phyloP scores from a whole-genome alignment of 305 asterid genomes.

The Lippia alba region DNA sequence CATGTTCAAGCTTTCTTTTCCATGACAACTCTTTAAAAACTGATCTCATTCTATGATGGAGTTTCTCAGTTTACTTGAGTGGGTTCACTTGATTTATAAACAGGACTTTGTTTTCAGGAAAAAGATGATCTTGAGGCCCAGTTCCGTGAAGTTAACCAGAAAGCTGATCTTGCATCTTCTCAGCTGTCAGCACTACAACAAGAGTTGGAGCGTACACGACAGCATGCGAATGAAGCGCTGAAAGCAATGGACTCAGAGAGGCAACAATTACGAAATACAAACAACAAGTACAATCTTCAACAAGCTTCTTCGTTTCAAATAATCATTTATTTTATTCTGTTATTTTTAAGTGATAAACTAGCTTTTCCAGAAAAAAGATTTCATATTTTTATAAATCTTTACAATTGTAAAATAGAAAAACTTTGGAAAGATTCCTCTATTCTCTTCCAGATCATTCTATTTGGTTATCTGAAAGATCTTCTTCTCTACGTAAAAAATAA shows the following conservation, averaged over 20 bases:
- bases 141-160: conserved; percentile 79
- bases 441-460: conserved; percentile 10
- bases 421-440: conserved; percentile 4
- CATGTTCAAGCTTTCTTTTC: conserved; percentile 14
- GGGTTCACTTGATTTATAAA: conserved; percentile 37
- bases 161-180: conserved; percentile 78
- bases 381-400: conserved; percentile 20
- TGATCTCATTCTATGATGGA: conserved; percentile 11
- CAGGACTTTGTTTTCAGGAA: conserved; percentile 65
- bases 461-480: no score
- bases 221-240: conserved; percentile 91
- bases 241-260: conserved; percentile 93
- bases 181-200: conserved; percentile 81
- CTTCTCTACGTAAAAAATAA: no score
- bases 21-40: conserved; percentile 23
- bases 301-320: conserved; percentile 27
- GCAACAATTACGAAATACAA: conserved; percentile 89
- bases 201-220: conserved; percentile 91
- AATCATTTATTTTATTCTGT: conserved; percentile 29
- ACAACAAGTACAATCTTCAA: conserved; percentile 73
- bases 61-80: conserved; percentile 23
- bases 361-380: conserved; percentile 25
- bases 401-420: conserved; percentile 20
- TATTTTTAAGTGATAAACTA: conserved; percentile 20
- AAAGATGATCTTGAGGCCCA: conserved; percentile 93